These are phyloP conservation scores for Monosporozyma aerobia DNA, from an alignment of 805 yeast genomes.

Conservation along the genomic window DNA sequence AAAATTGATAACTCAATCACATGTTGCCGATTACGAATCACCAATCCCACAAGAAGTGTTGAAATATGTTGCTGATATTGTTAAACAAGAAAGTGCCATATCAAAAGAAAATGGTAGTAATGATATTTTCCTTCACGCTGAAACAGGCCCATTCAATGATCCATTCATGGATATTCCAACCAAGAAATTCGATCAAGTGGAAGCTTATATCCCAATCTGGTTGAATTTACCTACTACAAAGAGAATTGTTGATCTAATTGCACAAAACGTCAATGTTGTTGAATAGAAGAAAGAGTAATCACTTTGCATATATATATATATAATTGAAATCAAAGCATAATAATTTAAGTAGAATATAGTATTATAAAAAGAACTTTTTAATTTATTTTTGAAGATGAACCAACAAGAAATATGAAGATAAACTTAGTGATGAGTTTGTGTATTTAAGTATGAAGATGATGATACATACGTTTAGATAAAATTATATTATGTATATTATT, in stretches of 20 bases:
- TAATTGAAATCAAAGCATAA: background rate
- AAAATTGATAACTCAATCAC: conserved; percentile 79
- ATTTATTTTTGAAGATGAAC: too few relatives aligned
- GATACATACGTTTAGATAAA: background rate
- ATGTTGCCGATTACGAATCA: conserved; percentile 87
- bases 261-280: conserved; percentile 61
- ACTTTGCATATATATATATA: background rate
- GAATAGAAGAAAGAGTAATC: background rate
- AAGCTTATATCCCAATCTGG: conserved; percentile 93
- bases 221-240: conserved; percentile 81
- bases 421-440: background rate
- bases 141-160: conserved; percentile 70
- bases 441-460: background rate
- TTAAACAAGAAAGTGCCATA: conserved; percentile 46
- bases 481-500: too few relatives aligned
- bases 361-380: too few relatives aligned
- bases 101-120: conserved; percentile 34
- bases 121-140: conserved; percentile 62
- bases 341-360: too few relatives aligned
- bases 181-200: conserved; percentile 70
- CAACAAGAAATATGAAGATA: background rate
- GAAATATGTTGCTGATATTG: conserved; percentile 71
- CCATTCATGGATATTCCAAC: conserved; percentile 69
- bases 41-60: conserved; percentile 80
- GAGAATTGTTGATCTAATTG: conserved; percentile 79